Evolutionary conservation across 2,329 filamentous ascomycete species (phyloP).

Genomic region (Claviceps arundinis): DNA sequence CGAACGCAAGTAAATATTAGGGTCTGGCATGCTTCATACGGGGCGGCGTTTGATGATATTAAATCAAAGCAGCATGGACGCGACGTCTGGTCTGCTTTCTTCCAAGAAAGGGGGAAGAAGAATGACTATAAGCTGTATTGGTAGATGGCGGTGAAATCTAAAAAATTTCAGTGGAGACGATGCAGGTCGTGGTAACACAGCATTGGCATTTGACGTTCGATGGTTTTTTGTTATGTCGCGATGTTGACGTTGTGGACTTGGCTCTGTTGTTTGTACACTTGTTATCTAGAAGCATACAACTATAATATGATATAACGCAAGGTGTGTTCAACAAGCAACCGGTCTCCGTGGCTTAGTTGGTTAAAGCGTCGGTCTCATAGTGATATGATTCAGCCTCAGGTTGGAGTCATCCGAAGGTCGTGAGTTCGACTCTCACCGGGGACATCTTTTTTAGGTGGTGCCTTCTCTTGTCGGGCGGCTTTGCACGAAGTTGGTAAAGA

Average conservation of each 20-base stretch:
- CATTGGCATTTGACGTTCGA: neutral
- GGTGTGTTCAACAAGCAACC: fast-evolving
- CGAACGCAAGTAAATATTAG: too few species aligned
- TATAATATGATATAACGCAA: fast-evolving
- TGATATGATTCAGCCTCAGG: slow-evolving; percentile 12
- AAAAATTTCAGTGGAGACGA: neutral
- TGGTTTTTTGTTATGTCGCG: too few species aligned
- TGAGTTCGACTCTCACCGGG: slow-evolving; percentile 34
- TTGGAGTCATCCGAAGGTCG: slow-evolving; percentile 26
- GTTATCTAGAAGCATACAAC: fast-evolving
- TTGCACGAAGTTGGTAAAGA: neutral
- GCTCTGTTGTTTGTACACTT: neutral
- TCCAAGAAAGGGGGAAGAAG: neutral
- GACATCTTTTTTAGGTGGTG: slow-evolving; percentile 15
- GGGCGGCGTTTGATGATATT: too few species aligned
- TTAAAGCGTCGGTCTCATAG: slow-evolving; percentile 24
- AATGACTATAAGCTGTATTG: neutral
- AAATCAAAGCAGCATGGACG: neutral
- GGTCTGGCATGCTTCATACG: too few species aligned
- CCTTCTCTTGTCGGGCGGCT: neutral
- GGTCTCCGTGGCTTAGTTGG: slow-evolving; percentile 23
- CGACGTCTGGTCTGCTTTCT: neutral
- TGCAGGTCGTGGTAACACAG: neutral
- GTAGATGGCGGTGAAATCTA: neutral
- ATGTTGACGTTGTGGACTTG: too few species aligned